A percentile compares a stretch with the other conserved stretches of the same genome.
phyloP scores from a whole-genome alignment of 1,139 yeast species.

The Arxiozyma slooffiae region DNA sequence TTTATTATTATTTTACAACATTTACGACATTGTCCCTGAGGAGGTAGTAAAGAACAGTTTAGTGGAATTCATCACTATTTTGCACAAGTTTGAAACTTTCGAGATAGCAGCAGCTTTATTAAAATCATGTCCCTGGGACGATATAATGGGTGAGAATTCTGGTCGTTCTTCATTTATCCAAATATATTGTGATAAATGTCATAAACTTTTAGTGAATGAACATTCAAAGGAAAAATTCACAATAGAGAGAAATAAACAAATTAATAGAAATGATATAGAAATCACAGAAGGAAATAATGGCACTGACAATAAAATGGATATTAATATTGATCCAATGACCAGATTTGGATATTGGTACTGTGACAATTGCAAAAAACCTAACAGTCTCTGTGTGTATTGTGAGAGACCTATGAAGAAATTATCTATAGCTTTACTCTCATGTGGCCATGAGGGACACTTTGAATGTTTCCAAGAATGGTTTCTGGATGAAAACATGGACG shows the following conservation, averaged over 20 bases:
- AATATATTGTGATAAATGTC: conserved; percentile 61
- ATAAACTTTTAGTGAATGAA: conserved; percentile 56
- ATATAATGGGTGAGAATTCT: conserved; percentile 22
- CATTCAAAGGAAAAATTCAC: conserved; percentile 36
- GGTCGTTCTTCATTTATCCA: conserved; percentile 40
- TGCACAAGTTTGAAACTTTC: conserved; percentile 29
- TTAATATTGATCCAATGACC: conserved; percentile 7
- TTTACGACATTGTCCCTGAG: conserved; percentile 21
- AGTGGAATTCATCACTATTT: conserved; percentile 24
- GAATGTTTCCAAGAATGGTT: conserved; percentile 77
- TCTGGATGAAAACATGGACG: conserved; percentile 48
- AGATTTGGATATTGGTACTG: conserved; percentile 77
- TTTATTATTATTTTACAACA: conserved; percentile 22
- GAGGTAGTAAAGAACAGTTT: conserved; percentile 23
- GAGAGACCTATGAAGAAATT: conserved; percentile 69
- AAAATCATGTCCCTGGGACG: conserved; percentile 29
- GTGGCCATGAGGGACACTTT: conserved; percentile 87
- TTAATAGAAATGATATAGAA: conserved; percentile 6
- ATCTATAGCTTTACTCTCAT: conserved; percentile 53
- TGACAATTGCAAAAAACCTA: conserved; percentile 51
- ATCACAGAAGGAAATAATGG: conserved; percentile 63
- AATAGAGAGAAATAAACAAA: conserved; percentile 16
- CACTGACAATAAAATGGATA: conserved; percentile 42
- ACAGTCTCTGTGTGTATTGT: conserved; percentile 71
- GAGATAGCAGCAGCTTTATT: conserved; percentile 29